phyloP scores from a whole-genome alignment of 164 flowering plant species.

The Akebia trifoliata region DNA sequence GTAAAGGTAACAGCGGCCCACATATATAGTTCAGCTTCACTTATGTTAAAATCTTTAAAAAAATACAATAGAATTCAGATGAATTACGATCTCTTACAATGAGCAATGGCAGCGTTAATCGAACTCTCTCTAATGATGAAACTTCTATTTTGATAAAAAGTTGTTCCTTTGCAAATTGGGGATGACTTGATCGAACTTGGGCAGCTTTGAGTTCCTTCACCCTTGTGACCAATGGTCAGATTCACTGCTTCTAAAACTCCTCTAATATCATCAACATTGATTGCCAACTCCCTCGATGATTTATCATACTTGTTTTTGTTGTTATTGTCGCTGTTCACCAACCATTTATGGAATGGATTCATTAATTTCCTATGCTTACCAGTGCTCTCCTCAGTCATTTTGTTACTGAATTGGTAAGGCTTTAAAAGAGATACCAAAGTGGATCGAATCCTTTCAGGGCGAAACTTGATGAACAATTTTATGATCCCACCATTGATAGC shows the following conservation, averaged over 20 bases:
- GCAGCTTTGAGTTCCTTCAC: neutral
- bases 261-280: constrained; percentile 12
- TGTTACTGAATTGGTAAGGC: neutral
- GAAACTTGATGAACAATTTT: constrained; percentile 29
- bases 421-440: constrained; percentile 12
- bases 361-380: neutral
- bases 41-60: no score
- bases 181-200: constrained; percentile 13
- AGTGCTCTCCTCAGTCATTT: neutral
- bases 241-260: constrained; percentile 10
- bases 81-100: constrained; percentile 37
- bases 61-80: no score
- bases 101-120: constrained; percentile 34
- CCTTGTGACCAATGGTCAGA: neutral
- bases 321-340: neutral
- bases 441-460: constrained; percentile 18
- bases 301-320: neutral
- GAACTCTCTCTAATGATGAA: constrained; percentile 18
- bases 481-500: constrained; percentile 17
- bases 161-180: constrained; percentile 6
- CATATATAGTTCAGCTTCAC: no score
- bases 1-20: no score
- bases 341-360: constrained; percentile 6
- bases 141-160: neutral
- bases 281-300: neutral